Conservation (phyloP, 257 asterid genomes). For the Fraxinus americana region DNA sequence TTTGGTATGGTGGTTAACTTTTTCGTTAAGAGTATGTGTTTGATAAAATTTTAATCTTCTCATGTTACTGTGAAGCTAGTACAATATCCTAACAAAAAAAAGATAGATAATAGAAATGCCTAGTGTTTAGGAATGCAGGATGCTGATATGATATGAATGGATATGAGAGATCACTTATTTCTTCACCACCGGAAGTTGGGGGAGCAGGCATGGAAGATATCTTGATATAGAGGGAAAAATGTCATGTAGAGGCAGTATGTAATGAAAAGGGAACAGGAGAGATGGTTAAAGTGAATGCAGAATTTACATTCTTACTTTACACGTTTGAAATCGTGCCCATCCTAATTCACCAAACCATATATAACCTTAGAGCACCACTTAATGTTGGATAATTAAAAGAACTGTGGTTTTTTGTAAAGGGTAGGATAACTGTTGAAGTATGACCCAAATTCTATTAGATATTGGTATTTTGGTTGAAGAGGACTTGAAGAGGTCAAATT, state of each 20-base stretch:
- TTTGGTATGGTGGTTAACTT: background rate
- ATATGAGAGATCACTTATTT: background rate
- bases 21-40: slow-evolving; percentile 7
- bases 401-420: background rate
- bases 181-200: background rate
- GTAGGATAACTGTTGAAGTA: background rate
- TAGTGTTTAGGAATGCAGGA: background rate
- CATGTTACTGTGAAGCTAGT: background rate
- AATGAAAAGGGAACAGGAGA: background rate
- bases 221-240: background rate
- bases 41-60: slow-evolving; percentile 1
- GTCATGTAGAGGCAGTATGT: background rate
- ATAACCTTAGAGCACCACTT: background rate
- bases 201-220: background rate
- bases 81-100: background rate
- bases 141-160: background rate
- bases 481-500: too few relatives aligned
- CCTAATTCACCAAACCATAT: background rate
- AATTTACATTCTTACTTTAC: background rate
- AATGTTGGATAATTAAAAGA: background rate
- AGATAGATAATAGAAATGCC: background rate
- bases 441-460: too few relatives aligned
- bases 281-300: background rate
- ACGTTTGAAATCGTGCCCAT: background rate
- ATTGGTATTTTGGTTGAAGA: too few relatives aligned